These are phyloP conservation scores for Tremella fuciformis DNA, from an alignment of 768 basidiomycete species.

Conservation along the genomic window DNA sequence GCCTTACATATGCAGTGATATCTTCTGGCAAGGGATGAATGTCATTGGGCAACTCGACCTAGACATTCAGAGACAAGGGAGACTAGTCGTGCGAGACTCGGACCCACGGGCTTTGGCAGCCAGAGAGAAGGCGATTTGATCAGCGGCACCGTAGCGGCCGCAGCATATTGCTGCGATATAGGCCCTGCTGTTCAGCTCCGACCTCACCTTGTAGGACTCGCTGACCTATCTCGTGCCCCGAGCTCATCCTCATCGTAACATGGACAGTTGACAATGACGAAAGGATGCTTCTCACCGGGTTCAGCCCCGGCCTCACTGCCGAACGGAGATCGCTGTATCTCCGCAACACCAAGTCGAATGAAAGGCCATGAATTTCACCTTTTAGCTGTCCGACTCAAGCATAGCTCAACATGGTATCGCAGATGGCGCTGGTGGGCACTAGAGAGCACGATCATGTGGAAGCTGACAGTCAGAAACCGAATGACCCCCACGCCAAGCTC, in stretches of 20 bases:
- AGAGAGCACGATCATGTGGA: background rate
- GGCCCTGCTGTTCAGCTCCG: conserved; percentile 29
- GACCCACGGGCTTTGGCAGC: conserved; percentile 70
- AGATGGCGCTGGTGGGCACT: background rate
- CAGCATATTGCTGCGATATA: conserved; percentile 67
- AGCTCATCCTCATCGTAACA: background rate
- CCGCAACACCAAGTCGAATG: background rate
- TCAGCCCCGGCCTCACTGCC: background rate
- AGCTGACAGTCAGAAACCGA: conserved; percentile 24
- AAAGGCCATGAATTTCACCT: no score
- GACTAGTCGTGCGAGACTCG: background rate
- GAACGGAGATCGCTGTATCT: background rate
- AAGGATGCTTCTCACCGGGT: background rate
- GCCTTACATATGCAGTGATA: conserved; percentile 76
- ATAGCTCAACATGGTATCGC: conserved; percentile 3
- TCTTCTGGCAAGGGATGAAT: conserved; percentile 92
- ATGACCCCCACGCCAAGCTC: conserved; percentile 27
- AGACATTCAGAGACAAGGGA: conserved; percentile 5
- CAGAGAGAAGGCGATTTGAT: conserved; percentile 90
- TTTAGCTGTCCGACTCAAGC: no score
- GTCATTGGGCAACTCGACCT: conserved; percentile 84
- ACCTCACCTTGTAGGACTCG: background rate
- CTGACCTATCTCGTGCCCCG: conserved; percentile 10
- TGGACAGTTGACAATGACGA: background rate
- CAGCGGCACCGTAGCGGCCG: conserved; percentile 71